Percentiles rank a stretch among this genome's conserved stretches.
Conservation (phyloP, 129 eudicot genomes). For the Calendula officinalis region DNA sequence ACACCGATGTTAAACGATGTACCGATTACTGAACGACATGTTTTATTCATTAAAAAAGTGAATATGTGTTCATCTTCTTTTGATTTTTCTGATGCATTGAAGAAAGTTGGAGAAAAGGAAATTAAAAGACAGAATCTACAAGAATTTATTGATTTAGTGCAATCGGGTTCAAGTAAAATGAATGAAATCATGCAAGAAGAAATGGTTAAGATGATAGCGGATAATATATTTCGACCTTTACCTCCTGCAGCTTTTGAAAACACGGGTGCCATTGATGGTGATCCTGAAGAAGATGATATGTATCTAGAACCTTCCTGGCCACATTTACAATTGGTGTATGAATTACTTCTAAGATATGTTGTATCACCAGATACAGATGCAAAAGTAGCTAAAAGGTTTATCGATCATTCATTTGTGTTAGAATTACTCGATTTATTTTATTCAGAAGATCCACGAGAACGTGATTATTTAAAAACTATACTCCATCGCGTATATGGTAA, state of each 20-base stretch:
- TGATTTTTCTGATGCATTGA: slow-evolving; percentile 52
- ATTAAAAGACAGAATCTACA: slow-evolving; percentile 58
- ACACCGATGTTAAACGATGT: slow-evolving; percentile 59
- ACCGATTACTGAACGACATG: slow-evolving; percentile 53
- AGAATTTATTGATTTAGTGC: slow-evolving; percentile 63
- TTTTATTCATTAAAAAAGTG: slow-evolving; percentile 48
- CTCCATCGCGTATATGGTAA: slow-evolving; percentile 63
- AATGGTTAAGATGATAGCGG: slow-evolving; percentile 58
- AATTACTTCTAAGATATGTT: slow-evolving; percentile 52
- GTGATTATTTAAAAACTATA: slow-evolving; percentile 59
- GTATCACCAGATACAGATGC: slow-evolving; percentile 63
- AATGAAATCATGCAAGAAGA: slow-evolving; percentile 67
- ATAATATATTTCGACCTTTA: slow-evolving; percentile 57
- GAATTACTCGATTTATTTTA: slow-evolving; percentile 56
- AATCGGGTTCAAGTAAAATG: slow-evolving; percentile 62
- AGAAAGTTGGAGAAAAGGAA: slow-evolving; percentile 59
- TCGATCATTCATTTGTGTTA: slow-evolving; percentile 58
- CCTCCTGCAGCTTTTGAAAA: slow-evolving; percentile 61
- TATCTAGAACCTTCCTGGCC: slow-evolving; percentile 62
- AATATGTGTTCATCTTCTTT: slow-evolving; percentile 49
- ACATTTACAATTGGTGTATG: slow-evolving; percentile 58
- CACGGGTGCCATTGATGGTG: slow-evolving; percentile 47
- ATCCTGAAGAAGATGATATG: slow-evolving; percentile 60
- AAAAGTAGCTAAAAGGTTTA: slow-evolving; percentile 51
- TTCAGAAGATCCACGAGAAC: slow-evolving; percentile 59